Evolutionary conservation across 1,284 basidiomycete genomes (phyloP).

Genomic region (Hymenochaete sp.): DNA sequence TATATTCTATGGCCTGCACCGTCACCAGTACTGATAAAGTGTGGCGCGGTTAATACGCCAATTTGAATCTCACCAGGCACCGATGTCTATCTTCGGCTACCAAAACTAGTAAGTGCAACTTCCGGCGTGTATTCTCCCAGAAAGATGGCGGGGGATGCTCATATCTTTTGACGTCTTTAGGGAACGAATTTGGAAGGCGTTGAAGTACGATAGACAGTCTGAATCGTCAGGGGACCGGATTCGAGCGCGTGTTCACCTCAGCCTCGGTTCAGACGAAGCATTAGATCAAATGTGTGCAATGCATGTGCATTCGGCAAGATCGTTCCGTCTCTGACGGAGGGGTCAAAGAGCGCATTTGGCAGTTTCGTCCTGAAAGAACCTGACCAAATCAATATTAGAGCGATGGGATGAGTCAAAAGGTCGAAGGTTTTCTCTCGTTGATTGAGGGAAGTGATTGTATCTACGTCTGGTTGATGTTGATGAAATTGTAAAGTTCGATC

Average conservation of each 20-base stretch:
- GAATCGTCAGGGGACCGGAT: too few species aligned
- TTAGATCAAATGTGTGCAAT: not conserved
- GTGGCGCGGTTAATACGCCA: not conserved
- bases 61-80: conserved; percentile 47
- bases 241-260: conserved; percentile 14
- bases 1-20: not conserved
- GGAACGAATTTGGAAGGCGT: conserved; percentile 79
- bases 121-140: too few species aligned
- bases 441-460: too few species aligned
- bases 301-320: not conserved
- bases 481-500: too few species aligned
- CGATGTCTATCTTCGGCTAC: conserved; percentile 73
- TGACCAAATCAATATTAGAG: too few species aligned
- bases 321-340: not conserved
- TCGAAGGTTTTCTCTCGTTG: too few species aligned
- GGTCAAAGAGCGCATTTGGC: too few species aligned
- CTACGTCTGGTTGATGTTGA: too few species aligned
- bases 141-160: too few species aligned
- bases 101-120: conserved; percentile 57
- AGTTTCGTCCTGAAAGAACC: too few species aligned
- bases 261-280: not conserved
- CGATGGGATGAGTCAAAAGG: too few species aligned
- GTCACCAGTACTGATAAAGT: not conserved
- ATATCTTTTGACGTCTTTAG: conserved; percentile 33
- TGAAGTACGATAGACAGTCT: too few species aligned